Base-by-base conservation (phyloP, 2,329 filamentous ascomycete species). In the Aspergillus ustus region DNA sequence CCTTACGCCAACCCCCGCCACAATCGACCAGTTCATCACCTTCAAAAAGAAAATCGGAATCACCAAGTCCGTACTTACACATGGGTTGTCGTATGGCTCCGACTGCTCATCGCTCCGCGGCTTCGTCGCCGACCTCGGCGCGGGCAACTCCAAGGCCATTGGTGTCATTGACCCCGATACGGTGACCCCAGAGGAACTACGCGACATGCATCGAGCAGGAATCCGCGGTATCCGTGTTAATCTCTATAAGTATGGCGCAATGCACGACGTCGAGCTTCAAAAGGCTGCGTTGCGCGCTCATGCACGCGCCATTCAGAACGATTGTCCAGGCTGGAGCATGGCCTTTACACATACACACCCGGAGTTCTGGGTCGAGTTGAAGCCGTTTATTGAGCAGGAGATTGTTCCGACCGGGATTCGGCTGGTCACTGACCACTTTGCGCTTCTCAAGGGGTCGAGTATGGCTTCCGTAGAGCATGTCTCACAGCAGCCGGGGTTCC, bases 391-490 rank as follows among this genome's bases (percentile, higher is more conserved):
- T 15, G 60, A 66, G 40, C 29, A 61, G 2, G 66, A 69, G 6
- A 63, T 74, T 29, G 55, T 65, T 0, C 57, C 63, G 1, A 53
- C 58, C 1, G 67, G 69, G 1, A 65, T 74, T n/a, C 52, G 51
- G 3, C 45, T 78, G 2, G 69, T 79, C 0, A 78, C 76, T 0
- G 77, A 79, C 49, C 77, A 79, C 54, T 77, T 78, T 55, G 76
- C 70, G 0, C 64, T 78, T 15, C 56, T 79, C 0, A 78, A 78
- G 53, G 74, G 66, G 2, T 52, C 64, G 0, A 77, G 74, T 44
- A 76, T 78, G 69, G 64, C 77, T 3, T 55, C 70, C 0, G 57
- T 52, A 2, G 48, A 63, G 2, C 68, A 75, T 45, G 60, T 72
- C 2, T 69, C 67, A 0, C 59, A 57, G 2, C 76, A 78, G 49